Percentiles rank a stretch among this genome's conserved stretches.
Evolutionary conservation across 2,329 filamentous ascomycete genomes (phyloP).

Genomic region (Beauveria pseudobassiana): DNA sequence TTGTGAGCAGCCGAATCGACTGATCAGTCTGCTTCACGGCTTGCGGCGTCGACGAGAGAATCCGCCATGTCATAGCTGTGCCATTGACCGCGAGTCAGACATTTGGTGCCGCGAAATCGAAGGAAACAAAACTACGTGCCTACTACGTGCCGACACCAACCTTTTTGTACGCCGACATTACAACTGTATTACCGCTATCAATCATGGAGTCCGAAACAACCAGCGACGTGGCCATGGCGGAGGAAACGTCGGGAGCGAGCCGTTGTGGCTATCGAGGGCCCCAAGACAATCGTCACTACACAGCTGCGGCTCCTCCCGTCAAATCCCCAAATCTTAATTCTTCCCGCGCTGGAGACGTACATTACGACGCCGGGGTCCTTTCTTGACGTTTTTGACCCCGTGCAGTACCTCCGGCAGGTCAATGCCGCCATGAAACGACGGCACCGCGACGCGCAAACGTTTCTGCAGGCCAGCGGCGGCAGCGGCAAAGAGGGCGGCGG

Average conservation of each 20-base stretch:
- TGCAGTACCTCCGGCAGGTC: conserved; percentile 37
- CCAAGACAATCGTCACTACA: conserved; percentile 45
- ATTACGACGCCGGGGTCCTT: conserved; percentile 16
- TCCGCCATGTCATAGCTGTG: neutral
- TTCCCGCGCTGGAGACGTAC: conserved; percentile 46
- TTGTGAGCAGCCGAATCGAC: conserved; percentile 1
- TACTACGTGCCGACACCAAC: neutral
- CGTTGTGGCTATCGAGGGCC: conserved; percentile 54
- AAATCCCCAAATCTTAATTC: conserved; percentile 49
- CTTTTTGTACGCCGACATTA: neutral
- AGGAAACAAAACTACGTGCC: neutral
- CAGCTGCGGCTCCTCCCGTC: conserved; percentile 53
- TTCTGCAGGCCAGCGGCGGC: conserved; percentile 39
- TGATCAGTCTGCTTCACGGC: neutral
- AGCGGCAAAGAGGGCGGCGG: conserved; percentile 34
- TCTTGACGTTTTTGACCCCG: conserved; percentile 21
- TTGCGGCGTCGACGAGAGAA: neutral
- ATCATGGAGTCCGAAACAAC: neutral
- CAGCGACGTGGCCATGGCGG: neutral
- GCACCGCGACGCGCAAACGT: conserved; percentile 40
- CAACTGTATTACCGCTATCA: neutral
- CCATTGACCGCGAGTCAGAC: neutral
- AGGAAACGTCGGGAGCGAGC: conserved; percentile 28
- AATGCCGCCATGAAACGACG: conserved; percentile 43
- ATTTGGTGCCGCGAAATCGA: neutral